These are phyloP conservation scores for Populus deltoides DNA, from an alignment of 345 rosid genomes.

Conservation along the genomic window DNA sequence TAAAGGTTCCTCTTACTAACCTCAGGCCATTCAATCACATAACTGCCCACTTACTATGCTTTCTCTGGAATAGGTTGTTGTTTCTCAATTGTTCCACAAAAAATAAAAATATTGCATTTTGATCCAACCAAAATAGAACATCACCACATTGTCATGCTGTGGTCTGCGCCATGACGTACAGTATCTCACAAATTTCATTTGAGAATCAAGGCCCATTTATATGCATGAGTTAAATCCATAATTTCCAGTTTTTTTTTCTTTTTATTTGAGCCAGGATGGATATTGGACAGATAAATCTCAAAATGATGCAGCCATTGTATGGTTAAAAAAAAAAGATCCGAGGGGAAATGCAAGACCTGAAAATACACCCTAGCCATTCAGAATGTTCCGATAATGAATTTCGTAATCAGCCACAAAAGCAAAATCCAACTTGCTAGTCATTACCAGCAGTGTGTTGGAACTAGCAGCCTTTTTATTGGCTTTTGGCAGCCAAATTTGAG, in stretches of 20 bases:
- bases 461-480: neutral
- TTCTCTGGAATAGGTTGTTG: neutral
- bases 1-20: neutral
- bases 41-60: neutral
- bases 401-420: neutral
- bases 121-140: neutral
- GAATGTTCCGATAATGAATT: neutral
- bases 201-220: neutral
- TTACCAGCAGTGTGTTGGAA: neutral
- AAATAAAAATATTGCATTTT: neutral
- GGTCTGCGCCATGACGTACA: neutral
- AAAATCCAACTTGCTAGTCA: neutral
- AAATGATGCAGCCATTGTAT: too few relatives aligned
- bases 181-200: neutral
- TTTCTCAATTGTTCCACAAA: neutral
- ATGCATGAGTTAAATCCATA: neutral
- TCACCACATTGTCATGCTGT: neutral
- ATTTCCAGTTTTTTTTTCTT: neutral
- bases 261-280: neutral
- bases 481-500: neutral
- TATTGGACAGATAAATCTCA: too few relatives aligned
- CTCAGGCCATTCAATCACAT: neutral
- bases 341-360: too few relatives aligned
- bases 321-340: too few relatives aligned
- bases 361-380: too few relatives aligned